Evolutionary conservation across 192 early-diverging fungal genomes (phyloP), one percentile per base, ranked within the genome.

Genomic region (Haplosporangium gracile): DNA sequence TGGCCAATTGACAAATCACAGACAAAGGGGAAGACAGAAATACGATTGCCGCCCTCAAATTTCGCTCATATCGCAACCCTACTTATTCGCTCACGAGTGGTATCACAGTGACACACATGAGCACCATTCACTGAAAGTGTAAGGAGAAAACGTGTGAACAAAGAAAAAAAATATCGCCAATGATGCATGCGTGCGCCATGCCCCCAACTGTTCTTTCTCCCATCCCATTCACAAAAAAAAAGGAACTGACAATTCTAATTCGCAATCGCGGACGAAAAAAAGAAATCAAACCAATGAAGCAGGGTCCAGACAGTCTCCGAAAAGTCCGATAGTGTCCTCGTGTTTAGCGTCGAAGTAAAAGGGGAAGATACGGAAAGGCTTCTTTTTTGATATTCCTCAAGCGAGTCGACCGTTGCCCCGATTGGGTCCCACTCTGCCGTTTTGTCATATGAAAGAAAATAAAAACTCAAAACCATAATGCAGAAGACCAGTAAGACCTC

Each of bases 381-480:
- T 26, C 24, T n/a, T 18, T 60, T 24, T 60, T n/a, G 24, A 26
- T 45, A 45, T 60, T 9, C 22, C 8, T 6, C 55, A 60, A 0
- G 55, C n/a, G 55, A 60, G n/a, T 29, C 55, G 55, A 60, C 9
- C 55, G 9, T 26, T 60, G 55, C 55, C 55, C 10, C n/a, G 55
- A 60, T 26, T 60, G 55, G 55, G 11, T 60, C 24, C 7, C 10
- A 60, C 55, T 26, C n/a, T 26, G 22, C 24, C 2, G 55, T 10
- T 60, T 60, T 60, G 55, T 60, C 55, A 60, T 60, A 60, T 60
- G 55, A 60, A 60, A 60, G n/a, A 60, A 60, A 60, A 55, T 24
- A 55, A 60, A 26, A 26, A 60, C 7, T 26, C 55, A 26, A 60
- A 60, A 60, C 22, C 55, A 60, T 10, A 26, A 20, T 18, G 2